Percentiles rank a stretch among this genome's conserved stretches.
phyloP scores from a whole-genome alignment of 2,329 filamentous ascomycete species.

The Pestalotiopsis sp. region DNA sequence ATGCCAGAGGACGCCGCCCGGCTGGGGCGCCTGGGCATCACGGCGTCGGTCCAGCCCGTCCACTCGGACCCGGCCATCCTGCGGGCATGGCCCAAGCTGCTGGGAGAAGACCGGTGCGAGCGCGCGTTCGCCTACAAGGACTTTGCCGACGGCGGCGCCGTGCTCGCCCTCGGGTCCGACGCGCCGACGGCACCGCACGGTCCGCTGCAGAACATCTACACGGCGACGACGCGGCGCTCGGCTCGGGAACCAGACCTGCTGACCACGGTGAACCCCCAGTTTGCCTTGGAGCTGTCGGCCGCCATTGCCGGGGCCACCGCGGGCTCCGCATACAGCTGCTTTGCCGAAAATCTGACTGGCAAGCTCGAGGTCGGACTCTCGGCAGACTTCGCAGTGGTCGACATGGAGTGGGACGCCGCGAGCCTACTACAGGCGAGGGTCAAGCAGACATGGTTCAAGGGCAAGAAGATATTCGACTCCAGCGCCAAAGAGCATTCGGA shows the following conservation, averaged over 20 bases:
- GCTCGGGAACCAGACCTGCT: slow-evolving; percentile 41
- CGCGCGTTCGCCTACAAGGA: slow-evolving; percentile 67
- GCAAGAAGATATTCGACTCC: slow-evolving; percentile 34
- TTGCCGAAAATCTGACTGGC: slow-evolving; percentile 44
- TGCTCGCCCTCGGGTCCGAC: slow-evolving; percentile 47
- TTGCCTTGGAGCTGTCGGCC: slow-evolving; percentile 40
- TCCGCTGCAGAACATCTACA: slow-evolving; percentile 46
- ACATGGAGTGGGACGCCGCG: slow-evolving; percentile 42
- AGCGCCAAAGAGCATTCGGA: not conserved
- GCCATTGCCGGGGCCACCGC: slow-evolving; percentile 43
- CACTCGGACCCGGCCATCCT: slow-evolving; percentile 65
- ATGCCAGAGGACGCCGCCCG: slow-evolving; percentile 55
- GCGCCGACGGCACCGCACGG: slow-evolving; percentile 48
- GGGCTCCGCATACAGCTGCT: slow-evolving; percentile 47
- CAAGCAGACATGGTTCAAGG: slow-evolving; percentile 44
- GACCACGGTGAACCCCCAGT: slow-evolving; percentile 41
- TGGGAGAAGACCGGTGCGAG: slow-evolving; percentile 55
- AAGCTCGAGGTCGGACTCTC: slow-evolving; percentile 44
- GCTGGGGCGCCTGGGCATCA: slow-evolving; percentile 62
- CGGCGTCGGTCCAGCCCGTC: slow-evolving; percentile 60
- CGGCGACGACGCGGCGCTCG: slow-evolving; percentile 44
- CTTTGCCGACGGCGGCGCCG: slow-evolving; percentile 50
- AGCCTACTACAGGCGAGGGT: slow-evolving; percentile 41
- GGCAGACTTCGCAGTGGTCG: slow-evolving; percentile 50
- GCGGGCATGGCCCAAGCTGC: slow-evolving; percentile 60